Percentiles rank a stretch among this genome's conserved stretches.
Conservation (phyloP, 2,329 filamentous ascomycete species). For the Myotisia sp. region DNA sequence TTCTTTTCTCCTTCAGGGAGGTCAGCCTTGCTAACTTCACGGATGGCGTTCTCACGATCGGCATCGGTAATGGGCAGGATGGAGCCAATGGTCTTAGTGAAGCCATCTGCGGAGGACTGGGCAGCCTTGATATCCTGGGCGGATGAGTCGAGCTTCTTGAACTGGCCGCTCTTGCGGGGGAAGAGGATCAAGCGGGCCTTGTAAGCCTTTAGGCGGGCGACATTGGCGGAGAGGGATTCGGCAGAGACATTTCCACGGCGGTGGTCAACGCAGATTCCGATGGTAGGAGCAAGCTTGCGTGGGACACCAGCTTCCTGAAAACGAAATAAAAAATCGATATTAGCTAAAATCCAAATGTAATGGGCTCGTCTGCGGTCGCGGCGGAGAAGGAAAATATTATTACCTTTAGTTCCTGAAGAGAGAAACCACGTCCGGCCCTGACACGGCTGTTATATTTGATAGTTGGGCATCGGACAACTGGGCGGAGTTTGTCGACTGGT, state of each 20-base stretch:
- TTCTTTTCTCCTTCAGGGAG: conserved; percentile 67
- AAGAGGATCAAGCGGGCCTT: conserved; percentile 92
- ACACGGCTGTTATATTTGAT: conserved; percentile 99
- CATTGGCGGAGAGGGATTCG: conserved; percentile 88
- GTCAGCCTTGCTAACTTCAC: conserved; percentile 68
- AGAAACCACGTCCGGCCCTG: conserved; percentile 93
- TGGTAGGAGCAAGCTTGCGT: conserved; percentile 83
- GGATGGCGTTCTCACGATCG: conserved; percentile 43
- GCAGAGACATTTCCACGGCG: conserved; percentile 95
- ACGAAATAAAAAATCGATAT: conserved; percentile 11
- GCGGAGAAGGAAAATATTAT: conserved; percentile 14
- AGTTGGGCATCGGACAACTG: conserved; percentile 92
- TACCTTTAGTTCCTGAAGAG: conserved; percentile 96
- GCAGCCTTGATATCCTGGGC: conserved; percentile 67
- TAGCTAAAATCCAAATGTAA: background rate
- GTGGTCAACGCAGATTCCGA: conserved; percentile 92
- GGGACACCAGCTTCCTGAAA: conserved; percentile 81
- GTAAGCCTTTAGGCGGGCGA: conserved; percentile 96
- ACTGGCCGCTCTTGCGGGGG: conserved; percentile 84
- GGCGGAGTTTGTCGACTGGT: conserved; percentile 91
- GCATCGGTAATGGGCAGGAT: conserved; percentile 60
- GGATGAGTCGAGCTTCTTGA: conserved; percentile 81
- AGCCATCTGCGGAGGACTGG: conserved; percentile 44
- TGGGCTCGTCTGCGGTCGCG: background rate
- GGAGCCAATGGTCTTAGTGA: conserved; percentile 40